Base-by-base conservation (phyloP, 768 basidiomycete genomes). In the Lactarius trivialis region DNA sequence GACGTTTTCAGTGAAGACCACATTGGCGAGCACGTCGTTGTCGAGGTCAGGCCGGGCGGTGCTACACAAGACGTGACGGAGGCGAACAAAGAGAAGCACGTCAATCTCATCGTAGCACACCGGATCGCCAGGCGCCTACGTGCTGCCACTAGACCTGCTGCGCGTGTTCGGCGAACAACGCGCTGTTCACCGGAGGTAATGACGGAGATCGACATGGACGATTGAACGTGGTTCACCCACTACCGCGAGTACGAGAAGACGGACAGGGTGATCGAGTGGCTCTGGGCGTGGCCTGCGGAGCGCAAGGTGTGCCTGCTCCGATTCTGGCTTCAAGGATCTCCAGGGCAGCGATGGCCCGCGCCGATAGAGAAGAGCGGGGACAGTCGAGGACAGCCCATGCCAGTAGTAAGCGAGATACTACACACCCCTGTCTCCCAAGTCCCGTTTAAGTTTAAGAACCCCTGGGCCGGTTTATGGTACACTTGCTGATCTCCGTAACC, bases 281-380 rank as follows among this genome's bases (percentile, higher is more conserved):
- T 96, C 80, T 95, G 93, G 93, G 86, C 93, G 72, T 96, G 93
- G 93, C 89, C 93, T 9, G 80, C 89, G 0, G 93, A 96, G 72
- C 82, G 89, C 66, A 94, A 93, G 72, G 88, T 87, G 45, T 85
- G 92, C 17, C 73, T 94, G 37, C 76, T 95, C 24, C 93, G 94
- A 72, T 96, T 96, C 74, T 70, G 94, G 93, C 1, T 96, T 96
- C 81, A 95, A 94, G 71, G 93, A 96, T 70, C 78, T 95, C 9
- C 93, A 96, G 75, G 93, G 93, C 12, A 90, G 89, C 0, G 93
- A 97, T 73, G 93, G 93, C 0, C 93, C 93, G 2, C 77, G 94
- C 60, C 77, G 12, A 94, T 97, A 63, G 93, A 97, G 75, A 96
- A 95, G 74, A 88, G 87, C 26, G 94, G 94, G 4, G 93, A 96